Conservation (phyloP, 1,284 basidiomycete genomes). For the Termitomyces sp. region DNA sequence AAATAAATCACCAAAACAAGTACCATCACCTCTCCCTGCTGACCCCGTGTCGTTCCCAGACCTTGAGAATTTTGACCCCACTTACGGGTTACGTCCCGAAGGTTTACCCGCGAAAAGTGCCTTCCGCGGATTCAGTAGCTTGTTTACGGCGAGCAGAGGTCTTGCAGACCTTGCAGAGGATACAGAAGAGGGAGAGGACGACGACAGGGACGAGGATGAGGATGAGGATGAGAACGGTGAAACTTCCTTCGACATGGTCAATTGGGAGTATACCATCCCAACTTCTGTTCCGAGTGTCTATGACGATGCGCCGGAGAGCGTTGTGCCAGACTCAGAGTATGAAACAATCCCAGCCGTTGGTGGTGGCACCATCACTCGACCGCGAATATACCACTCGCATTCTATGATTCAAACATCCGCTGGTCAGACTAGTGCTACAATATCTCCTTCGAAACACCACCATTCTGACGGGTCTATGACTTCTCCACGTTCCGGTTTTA, state of each 20-base stretch:
- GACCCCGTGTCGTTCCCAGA: constrained; percentile 61
- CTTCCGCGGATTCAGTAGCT: constrained; percentile 66
- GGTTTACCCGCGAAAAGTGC: constrained; percentile 73
- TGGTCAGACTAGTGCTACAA: constrained; percentile 8
- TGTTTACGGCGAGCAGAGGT: constrained; percentile 66
- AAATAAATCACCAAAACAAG: constrained; percentile 21
- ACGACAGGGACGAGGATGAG: constrained; percentile 34
- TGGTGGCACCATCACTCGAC: constrained; percentile 70
- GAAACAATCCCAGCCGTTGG: constrained; percentile 76
- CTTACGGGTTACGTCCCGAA: constrained; percentile 94
- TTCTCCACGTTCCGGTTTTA: constrained; percentile 13
- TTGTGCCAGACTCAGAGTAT: constrained; percentile 42
- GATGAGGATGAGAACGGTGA: constrained; percentile 44
- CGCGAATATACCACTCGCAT: constrained; percentile 71
- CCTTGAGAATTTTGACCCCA: constrained; percentile 91
- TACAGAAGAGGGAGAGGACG: constrained; percentile 44
- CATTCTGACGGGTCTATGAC: constrained; percentile 5
- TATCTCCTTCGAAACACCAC: constrained; percentile 8
- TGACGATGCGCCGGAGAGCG: constrained; percentile 18
- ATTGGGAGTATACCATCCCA: constrained; percentile 59
- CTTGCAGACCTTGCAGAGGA: constrained; percentile 79
- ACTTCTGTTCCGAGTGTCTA: constrained; percentile 25
- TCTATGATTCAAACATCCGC: constrained; percentile 42
- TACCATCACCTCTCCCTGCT: constrained; percentile 29
- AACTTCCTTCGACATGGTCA: constrained; percentile 56